Percentiles rank a stretch among this genome's conserved stretches.
Conservation (phyloP, 805 yeast species). For the Wickerhamiella kazuoi region DNA sequence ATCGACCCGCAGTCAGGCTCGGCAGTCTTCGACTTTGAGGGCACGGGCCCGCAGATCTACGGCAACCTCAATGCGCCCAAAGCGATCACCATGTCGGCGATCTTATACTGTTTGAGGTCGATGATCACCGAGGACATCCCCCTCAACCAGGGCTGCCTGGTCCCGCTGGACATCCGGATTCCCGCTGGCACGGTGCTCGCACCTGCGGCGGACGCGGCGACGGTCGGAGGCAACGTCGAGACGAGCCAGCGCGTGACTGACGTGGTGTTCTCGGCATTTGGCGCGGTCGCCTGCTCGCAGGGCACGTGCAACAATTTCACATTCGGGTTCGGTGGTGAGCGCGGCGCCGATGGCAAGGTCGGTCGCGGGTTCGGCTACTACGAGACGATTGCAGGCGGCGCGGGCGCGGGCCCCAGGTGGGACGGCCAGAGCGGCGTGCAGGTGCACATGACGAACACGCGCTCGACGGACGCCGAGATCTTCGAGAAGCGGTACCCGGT, state of each 20-base stretch:
- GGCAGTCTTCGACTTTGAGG: slow-evolving; percentile 67
- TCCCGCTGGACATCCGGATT: slow-evolving; percentile 51
- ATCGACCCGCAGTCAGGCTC: slow-evolving; percentile 37
- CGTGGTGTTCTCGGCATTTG: slow-evolving; percentile 69
- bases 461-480: slow-evolving; percentile 81
- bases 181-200: slow-evolving; percentile 48
- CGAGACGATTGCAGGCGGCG: slow-evolving; percentile 91
- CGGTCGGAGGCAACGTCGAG: slow-evolving; percentile 88
- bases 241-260: slow-evolving; percentile 90
- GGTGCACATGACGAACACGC: slow-evolving; percentile 84
- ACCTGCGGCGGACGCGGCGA: slow-evolving; percentile 77
- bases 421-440: slow-evolving; percentile 80
- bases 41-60: slow-evolving; percentile 72
- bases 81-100: slow-evolving; percentile 78
- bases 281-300: slow-evolving; percentile 86
- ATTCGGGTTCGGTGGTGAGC: slow-evolving; percentile 58
- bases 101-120: slow-evolving; percentile 71
- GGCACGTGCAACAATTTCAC: slow-evolving; percentile 92
- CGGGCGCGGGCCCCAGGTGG: slow-evolving; percentile 83
- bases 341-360: slow-evolving; percentile 26
- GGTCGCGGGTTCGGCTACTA: slow-evolving; percentile 70
- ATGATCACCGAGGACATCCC: slow-evolving; percentile 80
- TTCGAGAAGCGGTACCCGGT: slow-evolving; percentile 83
- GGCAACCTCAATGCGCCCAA: slow-evolving; percentile 87
- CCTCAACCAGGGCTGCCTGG: slow-evolving; percentile 78